These are phyloP conservation scores for Stemphylium vesicarium DNA, from an alignment of 2,329 filamentous ascomycete species.

Conservation along the genomic window DNA sequence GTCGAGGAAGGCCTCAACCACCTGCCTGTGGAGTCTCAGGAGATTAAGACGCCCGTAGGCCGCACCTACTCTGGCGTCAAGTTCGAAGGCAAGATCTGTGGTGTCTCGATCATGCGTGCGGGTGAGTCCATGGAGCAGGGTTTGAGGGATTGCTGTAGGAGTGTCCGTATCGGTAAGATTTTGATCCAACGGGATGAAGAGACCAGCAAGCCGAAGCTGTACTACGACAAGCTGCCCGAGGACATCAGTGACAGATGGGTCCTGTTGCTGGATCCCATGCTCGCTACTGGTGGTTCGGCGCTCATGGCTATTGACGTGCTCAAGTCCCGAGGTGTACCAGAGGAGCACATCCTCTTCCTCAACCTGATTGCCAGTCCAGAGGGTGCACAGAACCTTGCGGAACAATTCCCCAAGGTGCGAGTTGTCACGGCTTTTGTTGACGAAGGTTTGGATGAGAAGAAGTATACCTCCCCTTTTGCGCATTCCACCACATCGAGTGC, in stretches of 20 bases:
- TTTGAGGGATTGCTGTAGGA: conserved; percentile 92
- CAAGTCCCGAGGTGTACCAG: conserved; percentile 86
- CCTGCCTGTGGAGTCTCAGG: conserved; percentile 86
- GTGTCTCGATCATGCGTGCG: conserved; percentile 97
- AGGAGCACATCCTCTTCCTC: conserved; percentile 93
- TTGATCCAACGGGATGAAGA: conserved; percentile 97
- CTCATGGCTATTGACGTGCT: conserved; percentile 97
- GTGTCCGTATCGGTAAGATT: conserved; percentile 98
- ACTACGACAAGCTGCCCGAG: conserved; percentile 96
- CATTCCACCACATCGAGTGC: neutral
- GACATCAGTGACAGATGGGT: conserved; percentile 96
- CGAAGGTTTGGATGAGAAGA: conserved; percentile 95
- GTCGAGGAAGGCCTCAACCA: conserved; percentile 98
- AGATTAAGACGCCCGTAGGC: conserved; percentile 89
- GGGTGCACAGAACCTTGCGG: conserved; percentile 86
- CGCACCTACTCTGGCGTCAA: conserved; percentile 86
- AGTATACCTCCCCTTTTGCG: conserved; percentile 64
- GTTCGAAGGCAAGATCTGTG: conserved; percentile 98
- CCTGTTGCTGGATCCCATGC: conserved; percentile 95
- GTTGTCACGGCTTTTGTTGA: conserved; percentile 97
- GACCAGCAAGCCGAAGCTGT: conserved; percentile 87
- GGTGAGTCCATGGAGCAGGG: conserved; percentile 99
- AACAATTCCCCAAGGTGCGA: conserved; percentile 84
- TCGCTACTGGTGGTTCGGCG: conserved; percentile 94
- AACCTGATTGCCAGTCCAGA: conserved; percentile 98